phyloP scores from a whole-genome alignment of 108 stramenopile genomes.

The Asterionellopsis glacialis region DNA sequence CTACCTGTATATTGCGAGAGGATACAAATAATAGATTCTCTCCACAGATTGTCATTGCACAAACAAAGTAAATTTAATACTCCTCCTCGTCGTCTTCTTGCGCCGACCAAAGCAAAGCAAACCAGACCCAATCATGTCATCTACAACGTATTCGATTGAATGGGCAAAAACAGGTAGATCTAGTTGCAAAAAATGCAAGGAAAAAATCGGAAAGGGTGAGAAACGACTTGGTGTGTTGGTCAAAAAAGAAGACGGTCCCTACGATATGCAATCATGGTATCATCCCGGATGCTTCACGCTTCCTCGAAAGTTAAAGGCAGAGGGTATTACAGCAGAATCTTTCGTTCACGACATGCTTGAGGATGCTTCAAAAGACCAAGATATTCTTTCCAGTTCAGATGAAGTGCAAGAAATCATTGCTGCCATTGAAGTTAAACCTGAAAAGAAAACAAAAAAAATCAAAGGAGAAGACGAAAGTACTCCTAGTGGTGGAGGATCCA shows the following conservation, averaged over 20 bases:
- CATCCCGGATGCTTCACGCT: conserved; percentile 52
- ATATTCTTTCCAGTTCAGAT: conserved; percentile 10
- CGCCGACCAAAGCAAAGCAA: too few relatives aligned
- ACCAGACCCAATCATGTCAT: background rate
- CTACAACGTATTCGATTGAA: conserved; percentile 36
- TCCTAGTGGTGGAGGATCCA: background rate
- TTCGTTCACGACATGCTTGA: conserved; percentile 50
- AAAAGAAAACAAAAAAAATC: conserved; percentile 10
- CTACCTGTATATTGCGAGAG: too few relatives aligned
- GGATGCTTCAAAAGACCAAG: conserved; percentile 29
- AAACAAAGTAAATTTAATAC: too few relatives aligned
- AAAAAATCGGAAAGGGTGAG: conserved; percentile 53
- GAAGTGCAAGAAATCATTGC: conserved; percentile 24
- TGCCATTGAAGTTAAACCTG: conserved; percentile 13
- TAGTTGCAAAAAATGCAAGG: conserved; percentile 76
- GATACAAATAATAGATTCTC: too few relatives aligned
- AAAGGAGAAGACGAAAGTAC: conserved; percentile 2
- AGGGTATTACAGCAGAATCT: conserved; percentile 17
- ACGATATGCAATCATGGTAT: conserved; percentile 14
- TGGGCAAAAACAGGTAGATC: conserved; percentile 55
- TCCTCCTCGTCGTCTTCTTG: too few relatives aligned
- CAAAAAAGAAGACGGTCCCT: conserved; percentile 4
- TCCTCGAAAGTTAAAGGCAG: conserved; percentile 32
- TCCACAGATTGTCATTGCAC: too few relatives aligned
- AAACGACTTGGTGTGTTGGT: conserved; percentile 36